Conservation (phyloP, 495 filamentous ascomycete species). For the Pseudoneurospora amorphoporcata region DNA sequence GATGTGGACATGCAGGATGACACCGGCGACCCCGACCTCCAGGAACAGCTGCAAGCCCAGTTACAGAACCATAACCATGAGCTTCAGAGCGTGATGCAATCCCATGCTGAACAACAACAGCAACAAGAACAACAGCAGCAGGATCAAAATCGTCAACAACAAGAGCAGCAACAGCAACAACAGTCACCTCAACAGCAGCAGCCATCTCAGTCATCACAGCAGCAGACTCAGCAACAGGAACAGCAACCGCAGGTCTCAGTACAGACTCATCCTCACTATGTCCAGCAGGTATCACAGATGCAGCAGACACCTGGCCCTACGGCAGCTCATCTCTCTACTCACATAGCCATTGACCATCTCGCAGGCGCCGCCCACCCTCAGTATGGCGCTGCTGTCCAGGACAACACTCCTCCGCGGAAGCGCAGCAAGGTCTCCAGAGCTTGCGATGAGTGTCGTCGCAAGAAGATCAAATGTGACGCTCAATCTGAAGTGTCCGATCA, state of each 20-base stretch:
- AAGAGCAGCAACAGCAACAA: constrained; percentile 14
- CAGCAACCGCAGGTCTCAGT: constrained; percentile 1
- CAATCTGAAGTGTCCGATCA: constrained; percentile 66
- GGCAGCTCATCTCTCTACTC: constrained; percentile 22
- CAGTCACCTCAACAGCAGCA: constrained; percentile 5
- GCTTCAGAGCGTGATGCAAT: constrained; percentile 9
- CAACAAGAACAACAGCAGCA: constrained; percentile 5
- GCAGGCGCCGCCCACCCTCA: constrained; percentile 4
- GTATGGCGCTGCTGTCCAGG: constrained; percentile 21
- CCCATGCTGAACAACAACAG: constrained; percentile 11
- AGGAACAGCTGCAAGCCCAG: constrained; percentile 22
- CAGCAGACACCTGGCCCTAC: constrained; percentile 7
- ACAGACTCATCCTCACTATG: constrained; percentile 9
- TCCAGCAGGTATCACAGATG: neutral
- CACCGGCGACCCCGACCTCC: constrained; percentile 16
- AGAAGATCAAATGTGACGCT: constrained; percentile 95
- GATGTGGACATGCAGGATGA: constrained; percentile 2
- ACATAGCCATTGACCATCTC: constrained; percentile 22
- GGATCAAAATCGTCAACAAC: constrained; percentile 7
- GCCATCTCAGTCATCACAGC: neutral
- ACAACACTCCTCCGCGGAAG: constrained; percentile 64
- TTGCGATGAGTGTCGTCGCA: constrained; percentile 90
- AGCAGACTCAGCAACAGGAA: constrained; percentile 8
- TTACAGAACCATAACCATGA: constrained; percentile 21
- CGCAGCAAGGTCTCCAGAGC: constrained; percentile 87